Percentiles rank a stretch among this genome's conserved stretches.
phyloP scores from a whole-genome alignment of 495 filamentous ascomycete genomes.

The Entonaema liquescens region DNA sequence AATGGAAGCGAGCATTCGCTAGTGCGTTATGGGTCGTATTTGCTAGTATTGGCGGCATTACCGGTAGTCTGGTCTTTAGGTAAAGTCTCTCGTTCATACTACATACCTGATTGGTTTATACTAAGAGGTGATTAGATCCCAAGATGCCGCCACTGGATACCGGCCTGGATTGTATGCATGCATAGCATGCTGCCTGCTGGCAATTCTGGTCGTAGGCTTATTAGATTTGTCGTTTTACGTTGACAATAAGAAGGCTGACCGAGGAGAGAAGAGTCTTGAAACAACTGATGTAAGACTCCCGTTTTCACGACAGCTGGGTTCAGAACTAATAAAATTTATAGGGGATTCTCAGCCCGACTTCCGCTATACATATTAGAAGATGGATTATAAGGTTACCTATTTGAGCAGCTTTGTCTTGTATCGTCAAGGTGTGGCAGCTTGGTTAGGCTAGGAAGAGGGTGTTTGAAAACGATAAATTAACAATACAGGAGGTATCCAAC shows the following conservation, averaged over 20 bases:
- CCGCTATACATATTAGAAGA: constrained; percentile 57
- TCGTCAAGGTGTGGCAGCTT: background rate
- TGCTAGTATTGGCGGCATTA: constrained; percentile 69
- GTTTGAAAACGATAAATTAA: too few species aligned
- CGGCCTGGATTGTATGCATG: constrained; percentile 57
- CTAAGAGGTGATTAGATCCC: constrained; percentile 33
- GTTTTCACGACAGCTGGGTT: background rate
- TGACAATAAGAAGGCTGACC: constrained; percentile 54
- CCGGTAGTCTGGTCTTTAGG: constrained; percentile 65
- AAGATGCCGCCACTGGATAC: constrained; percentile 51
- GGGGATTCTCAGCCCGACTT: constrained; percentile 54
- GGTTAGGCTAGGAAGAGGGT: background rate
- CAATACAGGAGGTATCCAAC: too few species aligned
- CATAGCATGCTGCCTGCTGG: constrained; percentile 49
- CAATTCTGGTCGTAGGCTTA: constrained; percentile 48
- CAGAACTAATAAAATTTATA: constrained; percentile 35
- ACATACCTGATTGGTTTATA: background rate
- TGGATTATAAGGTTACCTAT: background rate
- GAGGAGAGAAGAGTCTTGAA: constrained; percentile 57
- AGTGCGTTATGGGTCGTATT: constrained; percentile 64
- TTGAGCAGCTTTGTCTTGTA: background rate
- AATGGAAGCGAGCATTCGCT: constrained; percentile 70
- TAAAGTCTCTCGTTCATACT: constrained; percentile 7
- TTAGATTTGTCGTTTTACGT: constrained; percentile 45
- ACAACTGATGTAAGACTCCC: constrained; percentile 47